Evolutionary conservation across 208 protist species (phyloP).

Genomic region (Crithidia sp.): DNA sequence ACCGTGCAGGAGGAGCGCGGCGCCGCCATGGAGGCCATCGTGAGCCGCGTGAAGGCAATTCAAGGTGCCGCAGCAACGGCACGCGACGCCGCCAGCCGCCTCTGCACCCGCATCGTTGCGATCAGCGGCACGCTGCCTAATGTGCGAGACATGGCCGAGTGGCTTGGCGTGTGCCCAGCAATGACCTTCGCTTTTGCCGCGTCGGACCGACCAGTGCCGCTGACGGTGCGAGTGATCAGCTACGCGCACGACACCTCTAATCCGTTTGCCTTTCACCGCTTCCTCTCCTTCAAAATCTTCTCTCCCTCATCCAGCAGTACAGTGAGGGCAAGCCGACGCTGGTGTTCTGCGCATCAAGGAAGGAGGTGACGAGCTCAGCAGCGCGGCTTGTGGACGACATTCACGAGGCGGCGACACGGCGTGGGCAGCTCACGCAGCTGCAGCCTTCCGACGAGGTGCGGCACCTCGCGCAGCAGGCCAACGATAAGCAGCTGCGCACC

Average conservation of each 20-base stretch:
- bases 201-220: slow-evolving; percentile 78
- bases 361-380: slow-evolving; percentile 72
- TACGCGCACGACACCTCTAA: slow-evolving; percentile 78
- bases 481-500: slow-evolving; percentile 76
- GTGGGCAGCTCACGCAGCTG: slow-evolving; percentile 35
- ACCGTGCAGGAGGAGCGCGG: slow-evolving; percentile 92
- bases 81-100: slow-evolving; percentile 4
- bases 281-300: slow-evolving; percentile 91
- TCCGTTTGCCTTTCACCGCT: slow-evolving; percentile 90
- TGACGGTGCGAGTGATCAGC: slow-evolving; percentile 73
- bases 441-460: slow-evolving; percentile 46
- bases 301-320: slow-evolving; percentile 74
- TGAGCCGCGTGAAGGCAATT: slow-evolving; percentile 91
- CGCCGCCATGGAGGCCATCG: slow-evolving; percentile 91
- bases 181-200: slow-evolving; percentile 72
- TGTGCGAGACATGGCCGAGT: slow-evolving; percentile 87
- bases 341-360: slow-evolving; percentile 91
- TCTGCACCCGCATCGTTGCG: slow-evolving; percentile 79
- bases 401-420: slow-evolving; percentile 38
- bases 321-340: slow-evolving; percentile 80
- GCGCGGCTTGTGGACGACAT: slow-evolving; percentile 65
- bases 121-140: slow-evolving; percentile 95
- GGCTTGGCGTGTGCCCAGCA: slow-evolving; percentile 67
- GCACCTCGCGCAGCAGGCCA: slow-evolving; percentile 33
- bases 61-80: slow-evolving; percentile 11